phyloP scores from a whole-genome alignment of 257 asterid genomes.

The Solanum chilense region DNA sequence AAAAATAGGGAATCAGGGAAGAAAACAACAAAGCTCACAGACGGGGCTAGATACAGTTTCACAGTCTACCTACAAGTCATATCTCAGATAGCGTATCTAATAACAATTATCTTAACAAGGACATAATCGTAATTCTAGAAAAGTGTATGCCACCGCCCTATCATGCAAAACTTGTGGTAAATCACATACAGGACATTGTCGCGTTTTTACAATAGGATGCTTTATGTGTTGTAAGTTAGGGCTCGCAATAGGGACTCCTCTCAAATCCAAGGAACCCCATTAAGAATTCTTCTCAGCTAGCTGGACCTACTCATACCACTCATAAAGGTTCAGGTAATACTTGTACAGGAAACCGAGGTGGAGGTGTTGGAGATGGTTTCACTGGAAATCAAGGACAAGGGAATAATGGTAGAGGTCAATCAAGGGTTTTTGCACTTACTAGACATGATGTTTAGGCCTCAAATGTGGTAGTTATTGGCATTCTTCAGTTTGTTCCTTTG shows the following conservation, averaged over 20 bases:
- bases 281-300: too few relatives aligned
- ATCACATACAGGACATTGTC: too few relatives aligned
- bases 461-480: too few relatives aligned
- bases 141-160: background rate
- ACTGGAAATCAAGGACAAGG: background rate
- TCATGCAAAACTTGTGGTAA: background rate
- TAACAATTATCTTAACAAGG: too few relatives aligned
- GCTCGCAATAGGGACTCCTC: background rate
- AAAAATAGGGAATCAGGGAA: too few relatives aligned
- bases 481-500: too few relatives aligned
- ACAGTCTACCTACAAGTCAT: too few relatives aligned
- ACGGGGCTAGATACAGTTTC: too few relatives aligned
- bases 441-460: background rate
- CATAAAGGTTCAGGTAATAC: too few relatives aligned
- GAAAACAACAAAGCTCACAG: too few relatives aligned
- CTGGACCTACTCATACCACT: background rate
- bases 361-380: background rate
- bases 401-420: background rate
- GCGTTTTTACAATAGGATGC: too few relatives aligned
- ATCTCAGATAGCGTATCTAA: background rate
- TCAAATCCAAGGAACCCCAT: background rate
- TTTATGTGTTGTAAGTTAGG: background rate
- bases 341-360: background rate
- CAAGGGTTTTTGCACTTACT: background rate
- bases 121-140: too few relatives aligned